Percentiles rank a stretch among this genome's conserved stretches.
Evolutionary conservation across 345 rosid species (phyloP).

Genomic region (Anacardium occidentale): DNA sequence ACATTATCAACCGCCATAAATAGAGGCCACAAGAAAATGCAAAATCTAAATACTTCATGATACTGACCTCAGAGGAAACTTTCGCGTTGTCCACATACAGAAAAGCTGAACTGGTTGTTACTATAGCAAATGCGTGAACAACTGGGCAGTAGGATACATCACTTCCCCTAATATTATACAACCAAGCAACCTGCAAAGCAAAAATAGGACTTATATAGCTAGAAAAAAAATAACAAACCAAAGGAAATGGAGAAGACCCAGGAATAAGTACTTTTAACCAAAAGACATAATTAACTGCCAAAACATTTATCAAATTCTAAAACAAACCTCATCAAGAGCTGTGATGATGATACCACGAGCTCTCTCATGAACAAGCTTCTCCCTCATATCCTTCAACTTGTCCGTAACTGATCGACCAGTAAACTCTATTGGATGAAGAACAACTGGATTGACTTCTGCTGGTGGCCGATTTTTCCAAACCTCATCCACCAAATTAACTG

Average conservation of each 20-base stretch:
- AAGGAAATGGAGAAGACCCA: not conserved
- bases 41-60: conserved; percentile 4
- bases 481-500: conserved; percentile 75
- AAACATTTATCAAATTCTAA: conserved; percentile 1
- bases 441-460: conserved; percentile 52
- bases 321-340: conserved; percentile 81
- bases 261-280: not conserved
- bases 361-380: conserved; percentile 47
- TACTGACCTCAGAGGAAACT: conserved; percentile 62
- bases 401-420: conserved; percentile 64
- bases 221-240: not conserved
- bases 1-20: not conserved
- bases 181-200: conserved; percentile 90
- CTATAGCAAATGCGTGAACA: conserved; percentile 90
- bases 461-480: conserved; percentile 79
- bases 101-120: conserved; percentile 65
- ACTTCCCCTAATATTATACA: conserved; percentile 86
- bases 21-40: not conserved
- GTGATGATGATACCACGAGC: conserved; percentile 69
- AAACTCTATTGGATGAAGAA: conserved; percentile 69
- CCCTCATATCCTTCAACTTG: conserved; percentile 67
- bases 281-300: not conserved
- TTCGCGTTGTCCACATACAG: conserved; percentile 79
- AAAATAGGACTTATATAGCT: conserved; percentile 1
- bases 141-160: conserved; percentile 92